These are phyloP conservation scores for Ochromonadaceae sp. DNA, from an alignment of 352 stramenopile species.

Conservation along the genomic window DNA sequence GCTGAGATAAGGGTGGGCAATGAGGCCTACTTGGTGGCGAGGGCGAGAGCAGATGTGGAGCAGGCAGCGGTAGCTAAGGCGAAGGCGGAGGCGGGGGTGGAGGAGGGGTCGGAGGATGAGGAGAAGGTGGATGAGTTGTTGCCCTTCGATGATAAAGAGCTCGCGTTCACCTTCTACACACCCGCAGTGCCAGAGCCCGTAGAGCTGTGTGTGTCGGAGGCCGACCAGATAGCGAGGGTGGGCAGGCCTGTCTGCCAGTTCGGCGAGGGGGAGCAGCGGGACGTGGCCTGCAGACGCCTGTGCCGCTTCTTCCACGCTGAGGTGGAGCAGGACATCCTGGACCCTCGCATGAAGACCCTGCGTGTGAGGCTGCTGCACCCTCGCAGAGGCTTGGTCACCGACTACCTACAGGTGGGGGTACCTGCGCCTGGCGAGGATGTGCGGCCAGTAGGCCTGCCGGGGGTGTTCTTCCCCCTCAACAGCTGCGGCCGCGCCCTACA, in stretches of 20 bases:
- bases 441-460: constrained; percentile 1
- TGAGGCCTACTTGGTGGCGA: background rate
- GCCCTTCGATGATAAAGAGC: too few species aligned
- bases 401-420: background rate
- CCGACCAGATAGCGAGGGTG: background rate
- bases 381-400: background rate
- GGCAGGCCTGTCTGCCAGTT: background rate
- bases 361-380: background rate
- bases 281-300: background rate
- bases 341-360: background rate
- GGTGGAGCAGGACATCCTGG: background rate
- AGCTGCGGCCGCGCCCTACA: background rate
- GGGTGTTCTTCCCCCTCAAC: constrained; percentile 1
- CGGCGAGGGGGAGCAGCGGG: background rate
- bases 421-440: background rate
- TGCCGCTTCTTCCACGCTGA: background rate
- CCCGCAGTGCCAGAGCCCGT: background rate
- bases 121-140: background rate
- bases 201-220: background rate
- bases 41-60: background rate
- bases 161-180: constrained; percentile 18
- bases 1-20: background rate
- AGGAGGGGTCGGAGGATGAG: background rate
- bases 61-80: background rate
- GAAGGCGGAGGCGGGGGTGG: background rate